Percentiles rank a stretch among this genome's conserved stretches.
phyloP scores from a whole-genome alignment of 768 basidiomycete species.

The Amanita rubescens region DNA sequence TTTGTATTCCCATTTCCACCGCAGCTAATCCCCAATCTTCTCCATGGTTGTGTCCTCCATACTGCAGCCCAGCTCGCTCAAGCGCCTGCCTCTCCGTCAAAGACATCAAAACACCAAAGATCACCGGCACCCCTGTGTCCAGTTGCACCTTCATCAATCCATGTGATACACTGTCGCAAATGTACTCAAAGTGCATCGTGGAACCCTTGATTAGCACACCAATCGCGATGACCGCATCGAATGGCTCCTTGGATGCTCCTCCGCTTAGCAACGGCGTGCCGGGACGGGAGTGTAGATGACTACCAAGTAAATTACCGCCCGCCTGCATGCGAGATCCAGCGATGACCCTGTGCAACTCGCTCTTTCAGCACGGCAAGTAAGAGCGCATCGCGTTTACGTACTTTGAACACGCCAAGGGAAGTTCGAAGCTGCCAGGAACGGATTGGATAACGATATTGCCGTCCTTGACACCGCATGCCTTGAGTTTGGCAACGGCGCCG shows the following conservation, averaged over 20 bases:
- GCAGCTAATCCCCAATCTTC: slow-evolving; percentile 98
- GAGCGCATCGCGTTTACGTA: slow-evolving; percentile 30
- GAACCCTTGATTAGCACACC: slow-evolving; percentile 97
- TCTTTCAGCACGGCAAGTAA: background rate
- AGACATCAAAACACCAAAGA: slow-evolving; percentile 94
- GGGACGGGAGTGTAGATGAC: slow-evolving; percentile 37
- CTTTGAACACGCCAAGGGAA: slow-evolving; percentile 84
- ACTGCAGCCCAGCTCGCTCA: slow-evolving; percentile 79
- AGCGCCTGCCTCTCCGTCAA: slow-evolving; percentile 92
- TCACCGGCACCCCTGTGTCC: slow-evolving; percentile 88
- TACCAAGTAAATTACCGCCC: slow-evolving; percentile 51
- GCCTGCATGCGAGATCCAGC: slow-evolving; percentile 80
- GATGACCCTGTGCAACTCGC: slow-evolving; percentile 58
- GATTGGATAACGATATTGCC: slow-evolving; percentile 86
- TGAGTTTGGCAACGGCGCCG: slow-evolving; percentile 75
- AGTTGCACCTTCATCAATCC: slow-evolving; percentile 93
- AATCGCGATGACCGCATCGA: slow-evolving; percentile 95
- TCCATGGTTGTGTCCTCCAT: slow-evolving; percentile 92
- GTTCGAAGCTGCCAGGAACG: slow-evolving; percentile 93
- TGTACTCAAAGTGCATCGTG: slow-evolving; percentile 99
- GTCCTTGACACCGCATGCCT: slow-evolving; percentile 80
- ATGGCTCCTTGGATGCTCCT: slow-evolving; percentile 48
- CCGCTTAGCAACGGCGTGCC: slow-evolving; percentile 40
- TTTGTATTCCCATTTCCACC: slow-evolving; percentile 80
- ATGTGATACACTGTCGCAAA: slow-evolving; percentile 88